Conservation (phyloP, 1,139 yeast species). For the Suhomyces bokatorum region DNA sequence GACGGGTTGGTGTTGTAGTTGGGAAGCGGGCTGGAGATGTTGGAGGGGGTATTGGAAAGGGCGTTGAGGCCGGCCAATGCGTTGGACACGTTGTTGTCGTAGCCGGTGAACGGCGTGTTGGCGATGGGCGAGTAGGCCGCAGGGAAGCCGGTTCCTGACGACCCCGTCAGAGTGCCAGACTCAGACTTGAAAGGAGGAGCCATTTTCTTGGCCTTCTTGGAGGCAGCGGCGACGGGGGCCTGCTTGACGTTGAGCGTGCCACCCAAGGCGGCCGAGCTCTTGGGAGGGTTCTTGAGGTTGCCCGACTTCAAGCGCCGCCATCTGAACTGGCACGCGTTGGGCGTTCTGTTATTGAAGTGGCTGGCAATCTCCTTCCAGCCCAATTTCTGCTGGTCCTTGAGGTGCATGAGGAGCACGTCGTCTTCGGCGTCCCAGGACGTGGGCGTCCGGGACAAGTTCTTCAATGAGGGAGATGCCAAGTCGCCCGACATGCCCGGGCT, state of each 20-base stretch:
- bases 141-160: conserved; percentile 26
- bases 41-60: conserved; percentile 40
- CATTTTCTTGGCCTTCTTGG: conserved; percentile 28
- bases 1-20: conserved; percentile 23
- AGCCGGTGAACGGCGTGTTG: conserved; percentile 43
- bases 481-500: conserved; percentile 7
- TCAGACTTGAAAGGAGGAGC: conserved; percentile 15
- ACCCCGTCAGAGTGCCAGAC: conserved; percentile 10
- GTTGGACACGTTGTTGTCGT: conserved; percentile 44
- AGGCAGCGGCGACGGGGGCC: conserved; percentile 4
- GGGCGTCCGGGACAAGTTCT: conserved; percentile 48
- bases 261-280: conserved; percentile 35
- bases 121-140: conserved; percentile 40
- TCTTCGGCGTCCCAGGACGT: conserved; percentile 79
- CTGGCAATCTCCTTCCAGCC: conserved; percentile 80
- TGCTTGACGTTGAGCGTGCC: conserved; percentile 14
- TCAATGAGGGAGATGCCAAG: conserved; percentile 10
- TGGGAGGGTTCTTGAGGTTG: conserved; percentile 57
- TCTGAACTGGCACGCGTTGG: conserved; percentile 77
- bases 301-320: conserved; percentile 75
- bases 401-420: conserved; percentile 63
- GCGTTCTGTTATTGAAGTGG: conserved; percentile 67
- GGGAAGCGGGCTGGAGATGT: conserved; percentile 34
- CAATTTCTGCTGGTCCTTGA: conserved; percentile 67
- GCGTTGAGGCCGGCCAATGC: conserved; percentile 53